phyloP scores from a whole-genome alignment of 495 filamentous ascomycete genomes.

The Amorphotheca resinae region DNA sequence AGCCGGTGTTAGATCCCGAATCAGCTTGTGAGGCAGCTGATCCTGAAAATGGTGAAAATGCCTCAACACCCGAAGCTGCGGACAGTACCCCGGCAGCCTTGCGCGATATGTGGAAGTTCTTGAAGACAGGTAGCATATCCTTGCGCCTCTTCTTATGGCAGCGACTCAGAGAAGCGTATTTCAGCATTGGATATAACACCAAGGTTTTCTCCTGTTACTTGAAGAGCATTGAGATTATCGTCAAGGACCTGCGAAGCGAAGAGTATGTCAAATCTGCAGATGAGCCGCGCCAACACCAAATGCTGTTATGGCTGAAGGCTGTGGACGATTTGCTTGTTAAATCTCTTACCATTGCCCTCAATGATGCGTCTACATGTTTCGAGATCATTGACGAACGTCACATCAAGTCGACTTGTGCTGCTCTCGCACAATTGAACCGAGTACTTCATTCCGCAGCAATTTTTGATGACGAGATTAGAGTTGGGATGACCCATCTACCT shows the following conservation, averaged over 20 bases:
- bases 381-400: conserved; percentile 75
- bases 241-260: conserved; percentile 54
- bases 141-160: conserved; percentile 79
- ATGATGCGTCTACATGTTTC: conserved; percentile 52
- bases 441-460: conserved; percentile 67
- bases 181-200: conserved; percentile 64
- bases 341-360: conserved; percentile 49
- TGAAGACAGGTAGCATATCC: conserved; percentile 67
- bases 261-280: conserved; percentile 46
- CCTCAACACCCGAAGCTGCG: conserved; percentile 12
- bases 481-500: conserved; percentile 47
- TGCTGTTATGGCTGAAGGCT: conserved; percentile 64
- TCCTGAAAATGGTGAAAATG: conserved; percentile 8
- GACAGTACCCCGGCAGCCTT: conserved; percentile 36
- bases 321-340: conserved; percentile 64
- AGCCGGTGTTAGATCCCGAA: conserved; percentile 75
- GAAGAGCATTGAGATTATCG: conserved; percentile 68
- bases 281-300: conserved; percentile 49
- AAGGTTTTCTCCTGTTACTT: conserved; percentile 81
- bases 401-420: conserved; percentile 53
- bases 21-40: conserved; percentile 31
- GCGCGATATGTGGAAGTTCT: conserved; percentile 68
- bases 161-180: conserved; percentile 75
- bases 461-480: conserved; percentile 68
- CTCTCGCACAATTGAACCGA: conserved; percentile 51